Evolutionary conservation across 768 basidiomycete species (phyloP).

Genomic region (Flagelloscypha sp.): DNA sequence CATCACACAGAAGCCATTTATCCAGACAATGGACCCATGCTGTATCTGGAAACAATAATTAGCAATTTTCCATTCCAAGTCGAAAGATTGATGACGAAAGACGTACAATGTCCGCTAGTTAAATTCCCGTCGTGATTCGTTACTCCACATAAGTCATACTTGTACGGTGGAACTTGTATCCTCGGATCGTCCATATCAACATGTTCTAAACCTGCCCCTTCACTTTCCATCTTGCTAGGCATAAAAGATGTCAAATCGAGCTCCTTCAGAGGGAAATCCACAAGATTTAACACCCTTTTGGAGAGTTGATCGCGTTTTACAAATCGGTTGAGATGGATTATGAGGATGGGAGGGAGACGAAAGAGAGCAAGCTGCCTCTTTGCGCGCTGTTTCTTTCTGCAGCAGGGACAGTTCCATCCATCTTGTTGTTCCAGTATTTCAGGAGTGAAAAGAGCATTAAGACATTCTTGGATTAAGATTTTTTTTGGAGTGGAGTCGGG

Average conservation of each 20-base stretch:
- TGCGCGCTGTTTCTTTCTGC: conserved; percentile 58
- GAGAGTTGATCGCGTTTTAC: no score
- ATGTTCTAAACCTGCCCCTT: conserved; percentile 8
- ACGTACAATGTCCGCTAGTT: conserved; percentile 92
- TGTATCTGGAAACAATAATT: conserved; percentile 53
- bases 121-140: conserved; percentile 95
- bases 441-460: conserved; percentile 61
- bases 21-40: conserved; percentile 82
- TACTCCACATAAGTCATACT: conserved; percentile 90
- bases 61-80: not conserved
- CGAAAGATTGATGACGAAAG: not conserved
- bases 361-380: conserved; percentile 60
- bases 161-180: conserved; percentile 81
- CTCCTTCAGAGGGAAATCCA: conserved; percentile 17
- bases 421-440: conserved; percentile 67
- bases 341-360: conserved; percentile 60
- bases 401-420: conserved; percentile 70
- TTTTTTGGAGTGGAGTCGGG: conserved; percentile 35
- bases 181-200: conserved; percentile 60
- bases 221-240: no score
- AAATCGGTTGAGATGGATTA: conserved; percentile 67
- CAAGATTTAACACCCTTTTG: no score
- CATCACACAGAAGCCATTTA: conserved; percentile 91
- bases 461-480: conserved; percentile 49
- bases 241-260: conserved; percentile 72